phyloP scores from a whole-genome alignment of 345 rosid species.

The Syzygium jambos region DNA sequence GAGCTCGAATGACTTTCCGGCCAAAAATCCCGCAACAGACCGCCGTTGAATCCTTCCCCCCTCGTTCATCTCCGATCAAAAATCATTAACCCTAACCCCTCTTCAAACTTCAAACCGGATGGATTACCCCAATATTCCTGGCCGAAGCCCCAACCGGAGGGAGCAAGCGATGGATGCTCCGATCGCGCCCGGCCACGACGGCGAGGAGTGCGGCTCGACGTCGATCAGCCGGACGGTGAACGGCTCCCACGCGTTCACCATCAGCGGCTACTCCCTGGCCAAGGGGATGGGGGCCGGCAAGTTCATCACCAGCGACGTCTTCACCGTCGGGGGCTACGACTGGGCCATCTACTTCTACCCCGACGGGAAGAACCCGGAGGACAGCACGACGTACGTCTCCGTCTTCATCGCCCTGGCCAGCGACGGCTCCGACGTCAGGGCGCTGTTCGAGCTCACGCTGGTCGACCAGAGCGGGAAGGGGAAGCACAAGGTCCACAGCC shows the following conservation, averaged over 20 bases:
- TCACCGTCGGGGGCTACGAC: conserved; percentile 28
- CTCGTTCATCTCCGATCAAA: background rate
- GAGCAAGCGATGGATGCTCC: background rate
- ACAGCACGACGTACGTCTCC: conserved; percentile 19
- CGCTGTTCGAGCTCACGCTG: conserved; percentile 28
- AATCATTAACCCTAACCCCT: background rate
- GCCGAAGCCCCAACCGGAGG: background rate
- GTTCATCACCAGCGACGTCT: conserved; percentile 23
- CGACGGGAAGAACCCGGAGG: conserved; percentile 33
- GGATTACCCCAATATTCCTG: no score
- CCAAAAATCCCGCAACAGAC: background rate
- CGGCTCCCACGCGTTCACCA: conserved; percentile 27
- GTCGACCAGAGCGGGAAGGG: conserved; percentile 35
- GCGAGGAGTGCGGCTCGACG: conserved; percentile 1
- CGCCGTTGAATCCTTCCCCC: background rate
- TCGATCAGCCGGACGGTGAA: conserved; percentile 26
- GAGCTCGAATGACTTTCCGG: background rate
- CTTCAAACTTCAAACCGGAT: no score
- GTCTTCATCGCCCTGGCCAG: conserved; percentile 33
- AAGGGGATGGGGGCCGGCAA: conserved; percentile 35
- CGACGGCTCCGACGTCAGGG: conserved; percentile 28
- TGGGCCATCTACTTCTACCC: conserved; percentile 41
- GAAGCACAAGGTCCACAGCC: conserved; percentile 31
- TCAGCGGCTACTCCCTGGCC: conserved; percentile 23
- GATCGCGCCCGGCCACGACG: background rate